Evolutionary conservation across 306 rosid species (phyloP), one percentile per base, ranked within the genome.

Genomic region (Luffa acutangula): DNA sequence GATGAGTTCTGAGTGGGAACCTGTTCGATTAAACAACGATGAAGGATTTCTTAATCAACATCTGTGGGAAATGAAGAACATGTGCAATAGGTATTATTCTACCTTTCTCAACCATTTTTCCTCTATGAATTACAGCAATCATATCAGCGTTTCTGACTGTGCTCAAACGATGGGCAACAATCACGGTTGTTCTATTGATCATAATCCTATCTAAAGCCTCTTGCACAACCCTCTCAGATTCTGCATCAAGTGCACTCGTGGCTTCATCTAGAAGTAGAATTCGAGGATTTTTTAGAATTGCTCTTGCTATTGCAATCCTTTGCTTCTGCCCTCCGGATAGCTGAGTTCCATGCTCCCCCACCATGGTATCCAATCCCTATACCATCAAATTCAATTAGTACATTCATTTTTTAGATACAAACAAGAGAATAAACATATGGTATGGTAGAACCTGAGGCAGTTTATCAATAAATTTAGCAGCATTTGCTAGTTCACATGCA

Each of bases 111-210:
- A 78, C 80, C 53, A 78, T 8, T 20, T 31, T 78, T 25, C 80
- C 80, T 78, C 64, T 20, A 2, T 78, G 80, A 37, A 78, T 59
- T 9, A 78, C 80, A 36, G 36, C 80, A 20, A 78, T 78, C 72
- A 45, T 78, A 18, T 60, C 59, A 0, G 80, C 80, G 9, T 78
- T 78, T 46, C 80, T 59, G 17, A 78, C 57, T 8, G 80, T 78
- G 13, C 54, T 78, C 80, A 78, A 78, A 59, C 80, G 80, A 78
- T 78, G 80, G 71, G 80, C 80, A 17, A 78, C 80, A 21, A 78
- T 62, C 41, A 78, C 72, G 7, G 80, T 78, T 4, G 73, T 78
- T 45, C 80, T 20, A 13, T 78, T 60, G 15, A 41, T 34, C 80
- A 78, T 78, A 17, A 78, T 59, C 39, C 56, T 42, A 13, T 57